Base-by-base conservation (phyloP, 2,329 filamentous ascomycete species). In the Chaetomiaceae sp. region DNA sequence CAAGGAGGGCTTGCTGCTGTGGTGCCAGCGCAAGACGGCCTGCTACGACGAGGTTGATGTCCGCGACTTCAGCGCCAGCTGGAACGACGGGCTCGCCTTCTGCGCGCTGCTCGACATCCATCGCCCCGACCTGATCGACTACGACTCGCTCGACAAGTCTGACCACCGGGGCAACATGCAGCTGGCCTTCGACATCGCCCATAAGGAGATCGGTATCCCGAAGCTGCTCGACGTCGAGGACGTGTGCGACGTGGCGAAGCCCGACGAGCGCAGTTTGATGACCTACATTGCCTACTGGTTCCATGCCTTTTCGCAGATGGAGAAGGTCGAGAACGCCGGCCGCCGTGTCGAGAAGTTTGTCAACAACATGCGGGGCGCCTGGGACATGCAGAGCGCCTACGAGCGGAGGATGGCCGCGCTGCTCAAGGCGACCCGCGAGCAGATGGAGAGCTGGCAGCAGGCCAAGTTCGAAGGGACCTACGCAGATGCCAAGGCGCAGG, bases 231-330 rank as follows among this genome's bases (percentile, higher is more conserved):
- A 99, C 68, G 93, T 97, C 13, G 93, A 99, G 70, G 93, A 99
- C 73, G 93, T 99, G 17, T 96, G 89, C 68, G 93, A 99, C 66
- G 92, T 99, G 23, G 81, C 90, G 20, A 95, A 93, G 72, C 93
- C 93, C 20, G 93, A 99, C 67, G 93, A 99, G 70, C 85, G 89
- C 62, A 95, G 88, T 67, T 78, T 99, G 66, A 99, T 99, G 93
- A 99, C 93, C 1, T 99, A 99, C 69, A 99, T 99, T 62, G 93
- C 93, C 58, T 99, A 99, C 75, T 99, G 93, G 93, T 99, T 99
- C 78, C 93, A 99, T 66, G 93, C 93, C 61, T 99, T 99, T 68
- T 97, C 92, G 25, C 92, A 97, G 65, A 95, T 99, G 85, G 93
- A 99, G 72, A 87, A 92, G 67, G 93, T 99, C 8, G 93, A 99